Conservation (phyloP, 306 rosid genomes). For the Sindora glabra region DNA sequence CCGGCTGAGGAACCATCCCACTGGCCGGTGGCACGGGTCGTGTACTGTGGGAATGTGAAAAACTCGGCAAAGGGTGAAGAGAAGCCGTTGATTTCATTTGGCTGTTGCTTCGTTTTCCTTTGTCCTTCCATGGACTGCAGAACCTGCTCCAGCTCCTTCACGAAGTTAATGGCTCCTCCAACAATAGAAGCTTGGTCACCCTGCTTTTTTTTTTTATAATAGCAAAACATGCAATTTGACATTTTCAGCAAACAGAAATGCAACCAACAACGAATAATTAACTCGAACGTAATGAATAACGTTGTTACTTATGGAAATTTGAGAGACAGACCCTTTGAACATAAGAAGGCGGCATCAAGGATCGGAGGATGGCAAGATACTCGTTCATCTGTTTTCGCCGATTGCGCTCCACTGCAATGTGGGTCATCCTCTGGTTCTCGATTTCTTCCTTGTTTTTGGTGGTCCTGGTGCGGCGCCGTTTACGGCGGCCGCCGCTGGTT, state of each 20-base stretch:
- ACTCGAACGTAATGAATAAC: neutral
- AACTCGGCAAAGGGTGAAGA: conserved; percentile 50
- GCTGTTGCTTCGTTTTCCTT: conserved; percentile 18
- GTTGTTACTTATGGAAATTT: too few relatives aligned
- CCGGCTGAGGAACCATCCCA: conserved; percentile 9
- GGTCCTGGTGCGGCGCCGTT: conserved; percentile 60
- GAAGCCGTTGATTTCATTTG: neutral
- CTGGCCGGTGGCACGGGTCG: conserved; percentile 30
- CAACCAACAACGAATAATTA: too few relatives aligned
- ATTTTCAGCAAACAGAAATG: neutral
- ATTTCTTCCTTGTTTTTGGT: conserved; percentile 72
- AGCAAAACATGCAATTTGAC: too few relatives aligned
- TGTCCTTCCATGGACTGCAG: conserved; percentile 55
- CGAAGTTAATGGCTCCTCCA: conserved; percentile 92
- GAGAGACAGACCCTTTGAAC: conserved; percentile 65
- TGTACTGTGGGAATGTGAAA: conserved; percentile 79
- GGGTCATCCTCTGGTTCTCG: conserved; percentile 88
- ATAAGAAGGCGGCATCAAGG: conserved; percentile 85
- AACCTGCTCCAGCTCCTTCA: conserved; percentile 77
- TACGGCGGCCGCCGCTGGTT: conserved; percentile 29
- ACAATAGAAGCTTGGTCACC: conserved; percentile 94
- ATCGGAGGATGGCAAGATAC: conserved; percentile 63
- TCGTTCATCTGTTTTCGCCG: conserved; percentile 90
- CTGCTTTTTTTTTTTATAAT: too few relatives aligned
- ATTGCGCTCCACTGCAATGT: conserved; percentile 90